Conservation (phyloP, 2,329 filamentous ascomycete species). For the Leptosphaerulina australis region DNA sequence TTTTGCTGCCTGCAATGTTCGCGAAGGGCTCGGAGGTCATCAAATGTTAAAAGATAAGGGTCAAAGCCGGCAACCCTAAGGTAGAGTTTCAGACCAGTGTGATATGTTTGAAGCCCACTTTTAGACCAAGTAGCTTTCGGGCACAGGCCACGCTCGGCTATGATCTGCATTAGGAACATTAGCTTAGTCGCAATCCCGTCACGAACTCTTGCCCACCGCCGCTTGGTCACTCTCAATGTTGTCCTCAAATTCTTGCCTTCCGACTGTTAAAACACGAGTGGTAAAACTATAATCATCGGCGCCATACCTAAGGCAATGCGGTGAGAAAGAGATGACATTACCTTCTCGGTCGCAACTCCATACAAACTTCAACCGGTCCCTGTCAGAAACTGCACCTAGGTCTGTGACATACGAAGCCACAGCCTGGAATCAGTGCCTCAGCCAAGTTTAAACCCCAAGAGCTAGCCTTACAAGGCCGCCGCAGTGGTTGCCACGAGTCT, state of each 20-base stretch:
- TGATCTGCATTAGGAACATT: conserved; percentile 25
- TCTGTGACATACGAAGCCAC: conserved; percentile 26
- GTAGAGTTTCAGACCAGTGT: conserved; percentile 28
- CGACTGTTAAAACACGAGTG: background rate
- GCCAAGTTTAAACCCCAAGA: conserved; percentile 17
- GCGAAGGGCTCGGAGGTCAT: background rate
- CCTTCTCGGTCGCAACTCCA: background rate
- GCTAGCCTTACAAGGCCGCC: conserved; percentile 19
- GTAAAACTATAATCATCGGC: background rate
- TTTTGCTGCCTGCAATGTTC: background rate
- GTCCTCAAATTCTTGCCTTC: conserved; percentile 3
- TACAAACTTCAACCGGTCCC: conserved; percentile 11
- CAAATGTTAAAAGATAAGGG: conserved; percentile 10
- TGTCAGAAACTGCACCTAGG: conserved; percentile 22
- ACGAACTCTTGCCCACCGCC: conserved; percentile 19
- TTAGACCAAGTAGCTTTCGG: conserved; percentile 14
- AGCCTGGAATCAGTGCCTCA: conserved; percentile 15
- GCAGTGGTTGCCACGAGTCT: conserved; percentile 15
- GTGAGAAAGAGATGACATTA: background rate
- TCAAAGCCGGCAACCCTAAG: conserved; percentile 15
- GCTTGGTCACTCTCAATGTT: conserved; percentile 13
- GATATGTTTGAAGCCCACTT: conserved; percentile 23
- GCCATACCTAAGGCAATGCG: background rate
- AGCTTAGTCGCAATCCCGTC: conserved; percentile 14
- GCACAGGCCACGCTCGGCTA: conserved; percentile 27